These are phyloP conservation scores for Grosmannia huntii DNA, from an alignment of 2,329 filamentous ascomycete species.

Conservation along the genomic window DNA sequence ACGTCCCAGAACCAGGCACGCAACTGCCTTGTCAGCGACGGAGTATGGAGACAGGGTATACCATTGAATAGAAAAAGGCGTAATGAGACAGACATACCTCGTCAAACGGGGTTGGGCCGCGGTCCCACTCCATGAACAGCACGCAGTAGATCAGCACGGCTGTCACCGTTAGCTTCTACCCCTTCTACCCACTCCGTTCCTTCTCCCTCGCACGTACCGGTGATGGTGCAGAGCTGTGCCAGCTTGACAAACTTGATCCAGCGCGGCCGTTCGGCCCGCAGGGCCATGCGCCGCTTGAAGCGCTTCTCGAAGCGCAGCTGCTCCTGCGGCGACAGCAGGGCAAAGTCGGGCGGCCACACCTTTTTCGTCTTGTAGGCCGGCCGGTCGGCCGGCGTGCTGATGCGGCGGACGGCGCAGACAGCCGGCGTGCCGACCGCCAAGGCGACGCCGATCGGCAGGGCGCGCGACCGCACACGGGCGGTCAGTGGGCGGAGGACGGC, in stretches of 20 bases:
- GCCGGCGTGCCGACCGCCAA: not conserved
- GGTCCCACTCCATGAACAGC: slow-evolving; percentile 48
- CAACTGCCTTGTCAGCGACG: slow-evolving; percentile 9
- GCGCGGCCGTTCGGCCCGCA: slow-evolving; percentile 47
- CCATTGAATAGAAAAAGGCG: slow-evolving; percentile 11
- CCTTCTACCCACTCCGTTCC: not conserved
- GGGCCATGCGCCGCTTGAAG: slow-evolving; percentile 55
- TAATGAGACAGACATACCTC: slow-evolving; percentile 24
- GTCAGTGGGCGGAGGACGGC: not conserved
- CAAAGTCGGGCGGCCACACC: slow-evolving; percentile 67
- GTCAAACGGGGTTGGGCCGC: slow-evolving; percentile 34
- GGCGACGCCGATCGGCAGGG: not conserved
- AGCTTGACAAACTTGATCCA: slow-evolving; percentile 56
- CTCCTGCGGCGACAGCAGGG: slow-evolving; percentile 54
- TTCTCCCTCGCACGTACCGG: slow-evolving; percentile 27
- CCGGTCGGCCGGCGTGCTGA: not conserved
- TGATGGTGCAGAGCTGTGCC: slow-evolving; percentile 46
- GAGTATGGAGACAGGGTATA: not conserved
- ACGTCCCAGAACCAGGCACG: slow-evolving; percentile 15
- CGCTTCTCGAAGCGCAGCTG: slow-evolving; percentile 69
- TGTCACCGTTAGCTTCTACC: slow-evolving; percentile 14
- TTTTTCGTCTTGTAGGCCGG: slow-evolving; percentile 48
- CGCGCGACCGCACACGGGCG: not conserved
- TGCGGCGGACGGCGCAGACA: not conserved
- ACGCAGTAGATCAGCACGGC: slow-evolving; percentile 43